Conservation (phyloP, 2,329 filamentous ascomycete species). For the Graphilbum ipis-grandicollis region DNA sequence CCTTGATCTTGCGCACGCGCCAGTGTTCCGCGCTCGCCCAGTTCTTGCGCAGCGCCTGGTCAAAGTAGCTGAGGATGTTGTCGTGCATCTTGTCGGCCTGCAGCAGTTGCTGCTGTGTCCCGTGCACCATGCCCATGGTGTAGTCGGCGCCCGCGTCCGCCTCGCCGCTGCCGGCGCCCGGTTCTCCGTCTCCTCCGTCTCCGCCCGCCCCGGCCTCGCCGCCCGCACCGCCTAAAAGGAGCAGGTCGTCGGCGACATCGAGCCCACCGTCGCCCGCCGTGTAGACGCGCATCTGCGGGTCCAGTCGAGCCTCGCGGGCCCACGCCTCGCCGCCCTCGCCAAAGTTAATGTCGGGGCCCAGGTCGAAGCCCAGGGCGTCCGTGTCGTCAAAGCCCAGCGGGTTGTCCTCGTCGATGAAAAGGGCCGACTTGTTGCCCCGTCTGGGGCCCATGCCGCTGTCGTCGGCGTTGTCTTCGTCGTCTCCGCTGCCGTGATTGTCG, state of each 20-base stretch:
- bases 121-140: constrained; percentile 59
- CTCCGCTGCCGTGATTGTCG: constrained; percentile 69
- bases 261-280: constrained; percentile 38
- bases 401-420: constrained; percentile 77
- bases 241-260: constrained; percentile 32
- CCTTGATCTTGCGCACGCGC: constrained; percentile 89
- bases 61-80: constrained; percentile 95
- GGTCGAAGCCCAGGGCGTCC: constrained; percentile 56
- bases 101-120: constrained; percentile 34
- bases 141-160: constrained; percentile 48
- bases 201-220: constrained; percentile 36
- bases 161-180: too few species aligned
- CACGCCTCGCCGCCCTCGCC: constrained; percentile 92
- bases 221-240: constrained; percentile 28
- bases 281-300: constrained; percentile 72
- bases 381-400: constrained; percentile 69
- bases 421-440: constrained; percentile 54
- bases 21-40: constrained; percentile 98
- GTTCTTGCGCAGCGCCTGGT: constrained; percentile 89
- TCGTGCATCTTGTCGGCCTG: constrained; percentile 61
- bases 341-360: constrained; percentile 61
- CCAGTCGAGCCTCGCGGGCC: constrained; percentile 76
- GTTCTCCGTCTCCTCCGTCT: constrained; percentile 47
- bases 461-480: constrained; percentile 46
- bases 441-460: constrained; percentile 31